Base-by-base conservation (phyloP, 371 early-diverging fungal genomes). In the Haplosporangium sp. region DNA sequence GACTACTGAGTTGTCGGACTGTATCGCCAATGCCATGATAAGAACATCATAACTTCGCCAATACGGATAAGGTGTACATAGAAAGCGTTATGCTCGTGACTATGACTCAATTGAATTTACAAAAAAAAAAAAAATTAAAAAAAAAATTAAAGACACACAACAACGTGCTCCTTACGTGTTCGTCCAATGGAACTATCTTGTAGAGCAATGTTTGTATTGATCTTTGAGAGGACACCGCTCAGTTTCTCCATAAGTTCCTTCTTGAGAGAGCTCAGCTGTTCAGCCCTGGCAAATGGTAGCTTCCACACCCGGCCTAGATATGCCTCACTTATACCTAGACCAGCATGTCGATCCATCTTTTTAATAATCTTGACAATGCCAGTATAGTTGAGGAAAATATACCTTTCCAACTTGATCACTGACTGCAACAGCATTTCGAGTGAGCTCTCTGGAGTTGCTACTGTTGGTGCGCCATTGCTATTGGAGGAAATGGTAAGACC, bases 291-390 rank as follows among this genome's bases (percentile, higher is more conserved):
- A 74, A 93, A 85, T 0, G 92, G 86, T 42, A 89, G 70, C n/a
- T 79, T 83, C 63, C 91, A 85, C 27, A 92, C 87, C 17, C 92
- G 91, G 82, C 88, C 88, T 61, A 94, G 79, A 52, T 94, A 94
- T 4, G 94, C 86, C 66, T 93, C 93, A 20, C 92, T 87, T 44
- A 94, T 79, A 34, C 87, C 81, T 64, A 94, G 84, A 58, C 94
- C 92, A 27, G 94, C 85, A 84, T 88, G 89, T 65, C 93, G 83
- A 84, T 92, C 89, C 84, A 88, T 84, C 76, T 92, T 92, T 65
- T 91, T 89, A 69, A 94, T 77, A 44, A 91, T 91, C 76, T 91
- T 90, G 63, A 85, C 86, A 65, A 92, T 84, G 45, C 89, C 92
- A 0, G 91, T 90, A 52, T 90, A 91, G 73, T 90, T 91, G 48